Evolutionary conservation across 768 basidiomycete genomes (phyloP).

Genomic region (Suillus alpinus): DNA sequence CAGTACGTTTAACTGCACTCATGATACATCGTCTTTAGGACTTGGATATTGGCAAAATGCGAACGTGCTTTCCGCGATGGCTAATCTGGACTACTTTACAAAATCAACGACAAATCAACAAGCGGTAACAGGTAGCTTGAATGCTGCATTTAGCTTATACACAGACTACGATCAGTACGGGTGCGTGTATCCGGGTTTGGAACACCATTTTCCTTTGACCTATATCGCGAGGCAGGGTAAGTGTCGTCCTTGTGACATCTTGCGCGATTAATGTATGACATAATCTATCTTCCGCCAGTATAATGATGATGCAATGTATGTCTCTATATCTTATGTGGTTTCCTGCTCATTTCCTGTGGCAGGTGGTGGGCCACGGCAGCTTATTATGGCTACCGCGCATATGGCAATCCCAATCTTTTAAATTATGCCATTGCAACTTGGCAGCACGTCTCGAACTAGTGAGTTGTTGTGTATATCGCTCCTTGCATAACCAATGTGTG

Average conservation of each 20-base stretch:
- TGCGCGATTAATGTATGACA: not conserved
- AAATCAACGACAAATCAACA: not conserved
- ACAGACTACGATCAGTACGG: constrained; percentile 9
- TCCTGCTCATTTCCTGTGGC: not conserved
- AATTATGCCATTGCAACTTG: constrained; percentile 46
- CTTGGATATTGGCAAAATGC: constrained; percentile 54
- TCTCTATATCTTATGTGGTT: not conserved
- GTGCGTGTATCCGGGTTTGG: not conserved
- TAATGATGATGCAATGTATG: constrained; percentile 10
- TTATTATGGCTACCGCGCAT: constrained; percentile 47
- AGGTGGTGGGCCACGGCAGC: constrained; percentile 55
- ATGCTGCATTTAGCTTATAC: constrained; percentile 5
- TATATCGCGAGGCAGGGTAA: not conserved
- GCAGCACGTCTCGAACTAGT: constrained; percentile 48
- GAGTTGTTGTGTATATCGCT: constrained; percentile 13
- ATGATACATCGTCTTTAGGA: constrained; percentile 25
- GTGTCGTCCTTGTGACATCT: not conserved
- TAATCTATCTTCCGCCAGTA: not conserved
- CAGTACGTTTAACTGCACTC: not conserved
- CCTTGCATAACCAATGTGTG: not conserved
- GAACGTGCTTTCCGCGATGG: constrained; percentile 50
- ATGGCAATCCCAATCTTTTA: constrained; percentile 40
- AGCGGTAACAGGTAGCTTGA: constrained; percentile 3
- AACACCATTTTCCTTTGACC: not conserved
- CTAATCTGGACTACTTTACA: constrained; percentile 25